These are phyloP conservation scores for Ascochyta lentis DNA, from an alignment of 2,329 filamentous ascomycete genomes.

Conservation along the genomic window DNA sequence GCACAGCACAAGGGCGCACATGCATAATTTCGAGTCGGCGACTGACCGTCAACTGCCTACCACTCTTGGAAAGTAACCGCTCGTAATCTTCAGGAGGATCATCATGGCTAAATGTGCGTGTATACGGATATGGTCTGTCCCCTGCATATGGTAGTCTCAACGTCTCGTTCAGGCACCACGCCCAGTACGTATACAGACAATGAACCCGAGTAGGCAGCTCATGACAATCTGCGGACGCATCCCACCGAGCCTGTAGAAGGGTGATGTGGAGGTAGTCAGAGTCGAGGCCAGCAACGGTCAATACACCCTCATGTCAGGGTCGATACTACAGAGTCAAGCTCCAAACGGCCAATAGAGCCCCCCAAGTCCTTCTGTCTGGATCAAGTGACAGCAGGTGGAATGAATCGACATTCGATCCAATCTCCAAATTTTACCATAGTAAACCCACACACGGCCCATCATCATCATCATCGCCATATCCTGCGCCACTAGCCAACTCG, in stretches of 20 bases:
- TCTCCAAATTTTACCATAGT: not conserved
- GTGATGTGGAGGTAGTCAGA: not conserved
- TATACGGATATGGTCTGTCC: not conserved
- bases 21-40: not conserved
- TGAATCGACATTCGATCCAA: not conserved
- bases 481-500: not conserved
- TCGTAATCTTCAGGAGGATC: not conserved
- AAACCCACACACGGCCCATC: not conserved
- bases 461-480: not conserved
- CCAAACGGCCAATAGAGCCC: not conserved
- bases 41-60: not conserved
- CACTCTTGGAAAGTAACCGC: not conserved
- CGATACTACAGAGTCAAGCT: constrained; percentile 2
- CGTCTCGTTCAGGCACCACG: constrained; percentile 8
- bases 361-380: no score
- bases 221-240: not conserved
- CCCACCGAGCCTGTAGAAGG: not conserved
- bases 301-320: constrained; percentile 11
- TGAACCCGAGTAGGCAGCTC: not conserved
- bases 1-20: constrained; percentile 8
- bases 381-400: no score
- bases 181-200: not conserved
- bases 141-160: constrained; percentile 10
- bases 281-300: constrained; percentile 2
- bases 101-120: not conserved